Base-by-base conservation (phyloP, 208 protist species). In the Crithidia mellificae region DNA sequence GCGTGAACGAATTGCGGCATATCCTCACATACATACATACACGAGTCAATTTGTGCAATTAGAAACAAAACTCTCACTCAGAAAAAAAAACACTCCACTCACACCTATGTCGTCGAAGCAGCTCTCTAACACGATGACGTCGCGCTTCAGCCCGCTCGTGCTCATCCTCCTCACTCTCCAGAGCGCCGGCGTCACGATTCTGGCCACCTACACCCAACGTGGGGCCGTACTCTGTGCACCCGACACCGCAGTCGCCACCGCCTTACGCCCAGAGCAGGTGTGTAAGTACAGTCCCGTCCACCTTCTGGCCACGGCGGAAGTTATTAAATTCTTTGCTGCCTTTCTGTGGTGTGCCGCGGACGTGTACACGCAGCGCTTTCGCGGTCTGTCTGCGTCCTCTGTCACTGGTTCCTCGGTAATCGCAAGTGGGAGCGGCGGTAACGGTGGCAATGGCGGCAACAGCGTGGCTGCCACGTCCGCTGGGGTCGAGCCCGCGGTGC, bases 291-390 rank as follows among this genome's bases (percentile, higher is more conserved):
- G 32, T 17, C 25, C 46, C 3, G 25, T 19, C 14, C 67, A 72
- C 43, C n/a, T 63, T 41, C 47, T 64, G 4, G 19, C 53, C 14
- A 61, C 34, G 9, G 55, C 38, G n/a, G 46, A 64, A 38, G 30
- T 54, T 12, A 54, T 41, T 3, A 72, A 72, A 27, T 38, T 64
- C 22, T 15, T 56, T 19, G 25, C 19, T 6, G 36, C 55, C 2
- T 43, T 56, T 6, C 41, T 63, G 36, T 44, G 32, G 58, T 63
- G 54, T 30, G 63, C 14, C 39, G 32, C 30, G 17, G 39, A 63
- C 38, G 49, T 38, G 39, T 57, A 36, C 24, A n/a, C n/a, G 9
- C 24, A 53, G 15, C 30, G 49, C n/a, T n/a, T n/a, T n/a, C n/a
- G n/a, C n/a, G n/a, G n/a, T n/a, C n/a, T n/a, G n/a, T n/a, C n/a